Conservation (phyloP, 2,329 filamentous ascomycete species). For the Lecanosticta acicola region DNA sequence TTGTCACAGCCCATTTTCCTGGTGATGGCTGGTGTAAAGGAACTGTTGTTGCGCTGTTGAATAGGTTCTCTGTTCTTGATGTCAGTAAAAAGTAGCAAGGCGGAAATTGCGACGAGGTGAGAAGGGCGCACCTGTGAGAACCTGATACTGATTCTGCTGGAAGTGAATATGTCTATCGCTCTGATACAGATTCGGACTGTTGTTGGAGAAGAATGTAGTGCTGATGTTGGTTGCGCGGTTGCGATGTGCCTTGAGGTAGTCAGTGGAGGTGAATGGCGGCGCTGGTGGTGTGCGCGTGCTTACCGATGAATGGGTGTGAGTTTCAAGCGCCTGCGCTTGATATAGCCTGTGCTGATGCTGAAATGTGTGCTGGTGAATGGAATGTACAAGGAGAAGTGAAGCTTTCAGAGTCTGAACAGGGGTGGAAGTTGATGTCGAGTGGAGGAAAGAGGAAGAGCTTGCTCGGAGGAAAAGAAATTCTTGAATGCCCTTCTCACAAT, state of each 20-base stretch:
- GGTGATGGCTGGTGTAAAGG: background rate
- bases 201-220: too few species aligned
- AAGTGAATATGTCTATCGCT: background rate
- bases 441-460: background rate
- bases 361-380: background rate
- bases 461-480: background rate
- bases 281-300: background rate
- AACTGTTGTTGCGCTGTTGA: slow-evolving; percentile 1
- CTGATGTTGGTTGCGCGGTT: too few species aligned
- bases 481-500: background rate
- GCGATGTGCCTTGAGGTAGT: too few species aligned
- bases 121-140: background rate
- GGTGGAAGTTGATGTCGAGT: background rate
- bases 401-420: background rate
- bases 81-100: background rate
- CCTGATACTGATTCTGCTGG: background rate
- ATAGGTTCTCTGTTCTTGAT: too few species aligned
- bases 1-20: slow-evolving; percentile 27
- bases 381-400: slow-evolving; percentile 1
- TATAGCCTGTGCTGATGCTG: background rate
- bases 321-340: background rate
- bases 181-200: background rate
- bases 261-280: background rate
- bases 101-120: background rate
- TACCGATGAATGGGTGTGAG: background rate